Evolutionary conservation across 2,329 filamentous ascomycete species (phyloP).

Genomic region (Lomentospora prolificans): DNA sequence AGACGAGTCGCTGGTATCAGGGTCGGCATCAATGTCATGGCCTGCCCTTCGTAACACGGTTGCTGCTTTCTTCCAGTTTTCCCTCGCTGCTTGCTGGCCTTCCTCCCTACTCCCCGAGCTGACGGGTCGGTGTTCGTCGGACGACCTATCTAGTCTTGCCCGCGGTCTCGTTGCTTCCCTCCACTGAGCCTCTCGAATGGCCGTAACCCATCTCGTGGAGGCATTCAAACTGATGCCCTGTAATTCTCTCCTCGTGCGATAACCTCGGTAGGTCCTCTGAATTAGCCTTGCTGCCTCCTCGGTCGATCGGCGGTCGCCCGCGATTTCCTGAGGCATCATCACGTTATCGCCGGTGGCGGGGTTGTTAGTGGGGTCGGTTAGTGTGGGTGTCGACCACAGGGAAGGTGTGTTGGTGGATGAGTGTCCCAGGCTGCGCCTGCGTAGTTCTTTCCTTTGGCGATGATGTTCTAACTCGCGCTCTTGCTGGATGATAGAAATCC

Average conservation of each 20-base stretch:
- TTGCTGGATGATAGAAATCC: conserved; percentile 39
- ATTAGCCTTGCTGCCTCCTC: conserved; percentile 45
- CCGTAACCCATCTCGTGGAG: conserved; percentile 62
- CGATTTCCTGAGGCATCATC: not conserved
- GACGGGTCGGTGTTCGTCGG: conserved; percentile 9
- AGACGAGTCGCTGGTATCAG: conserved; percentile 25
- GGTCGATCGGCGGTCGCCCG: not conserved
- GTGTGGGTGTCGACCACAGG: not conserved
- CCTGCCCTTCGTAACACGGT: conserved; percentile 63
- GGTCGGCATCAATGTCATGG: conserved; percentile 47
- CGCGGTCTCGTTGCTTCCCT: conserved; percentile 37
- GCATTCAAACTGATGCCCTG: conserved; percentile 59
- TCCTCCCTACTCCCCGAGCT: conserved; percentile 10
- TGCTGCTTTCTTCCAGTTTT: conserved; percentile 68
- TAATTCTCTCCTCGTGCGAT: conserved; percentile 62
- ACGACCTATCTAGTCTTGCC: conserved; percentile 17
- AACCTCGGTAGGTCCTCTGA: conserved; percentile 68
- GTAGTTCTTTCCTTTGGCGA: not conserved
- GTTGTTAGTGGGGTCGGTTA: not conserved
- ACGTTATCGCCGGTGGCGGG: not conserved
- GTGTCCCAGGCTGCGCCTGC: not conserved
- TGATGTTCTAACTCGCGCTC: conserved; percentile 31
- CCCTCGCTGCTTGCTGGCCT: conserved; percentile 35
- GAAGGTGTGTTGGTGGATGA: not conserved
- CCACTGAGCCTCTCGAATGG: conserved; percentile 48